Percentiles rank a stretch among this genome's conserved stretches.
These are phyloP conservation scores for Citrus glauca DNA, from an alignment of 345 rosid genomes.

Conservation along the genomic window DNA sequence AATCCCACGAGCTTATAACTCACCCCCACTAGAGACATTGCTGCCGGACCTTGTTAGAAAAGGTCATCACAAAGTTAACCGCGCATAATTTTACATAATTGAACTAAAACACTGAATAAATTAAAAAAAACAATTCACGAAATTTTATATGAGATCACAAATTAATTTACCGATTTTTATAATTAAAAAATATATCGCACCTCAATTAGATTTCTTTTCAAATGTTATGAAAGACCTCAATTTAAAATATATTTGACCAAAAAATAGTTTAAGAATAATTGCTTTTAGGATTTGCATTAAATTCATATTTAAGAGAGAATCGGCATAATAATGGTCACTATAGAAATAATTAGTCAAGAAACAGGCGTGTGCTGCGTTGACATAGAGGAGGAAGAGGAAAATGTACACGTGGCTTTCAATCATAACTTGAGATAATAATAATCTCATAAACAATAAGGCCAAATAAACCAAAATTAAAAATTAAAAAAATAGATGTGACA, in stretches of 20 bases:
- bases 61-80: neutral
- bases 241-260: no score
- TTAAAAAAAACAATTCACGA: no score
- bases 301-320: neutral
- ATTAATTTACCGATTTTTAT: no score
- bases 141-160: no score
- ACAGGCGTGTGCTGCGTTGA: neutral
- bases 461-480: neutral
- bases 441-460: neutral
- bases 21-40: neutral
- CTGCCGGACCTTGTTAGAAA: neutral
- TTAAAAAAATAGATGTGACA: neutral
- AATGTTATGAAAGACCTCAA: no score
- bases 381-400: neutral
- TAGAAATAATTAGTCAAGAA: neutral
- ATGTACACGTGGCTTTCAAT: conserved; percentile 5
- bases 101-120: no score
- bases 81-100: neutral
- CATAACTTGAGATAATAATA: neutral
- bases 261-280: no score
- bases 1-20: neutral
- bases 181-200: no score
- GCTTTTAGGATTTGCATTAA: no score
- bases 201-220: no score
- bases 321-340: neutral